Evolutionary conservation across 2,329 filamentous ascomycete species (phyloP), one percentile per base, ranked within the genome.

Genomic region (Furcasterigmium sp.): DNA sequence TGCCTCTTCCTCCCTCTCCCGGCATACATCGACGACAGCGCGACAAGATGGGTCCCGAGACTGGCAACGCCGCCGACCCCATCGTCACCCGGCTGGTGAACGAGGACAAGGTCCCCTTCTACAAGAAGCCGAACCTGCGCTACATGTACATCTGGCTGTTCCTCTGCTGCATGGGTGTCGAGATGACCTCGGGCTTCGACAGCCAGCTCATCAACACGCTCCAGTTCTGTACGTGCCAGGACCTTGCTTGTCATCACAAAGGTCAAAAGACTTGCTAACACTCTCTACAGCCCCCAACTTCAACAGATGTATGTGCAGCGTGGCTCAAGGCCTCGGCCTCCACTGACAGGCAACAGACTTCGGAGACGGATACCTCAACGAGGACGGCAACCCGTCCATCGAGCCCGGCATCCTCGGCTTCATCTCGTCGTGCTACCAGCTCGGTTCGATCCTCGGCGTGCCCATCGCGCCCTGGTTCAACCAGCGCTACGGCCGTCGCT

Each of bases 131-230:
- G 0, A 78, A 78, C 46, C 61, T 79, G 23, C 65, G 75, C 35
- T 46, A 54, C 4, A 62, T 80, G 42, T 80, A 79, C 51, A 52
- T 78, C 3, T 56, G 70, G 42, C 62, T 79, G 41, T 72, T 79
- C 35, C 65, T 71, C 10, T 72, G 71, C 37, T 76, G 71, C 52
- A 71, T 78, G 57, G 74, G 75, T 41, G 73, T 79, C 17, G 75
- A 79, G 56, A 75, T 76, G 47, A 78, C 75, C 0, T 75, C 71
- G 4, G 75, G 75, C 0, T 79, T 78, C 42, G 75, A 79, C 51
- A 73, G 69, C 4, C 73, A 60, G 43, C 49, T 60, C n/a, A 60
- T 60, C 53, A 69, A 68, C 48, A 65, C 63, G 0, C 54, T 69
- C 1, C 66, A 69, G 44, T 64, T 68, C 45, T 57, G 63, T 18